Evolutionary conservation across 2,329 filamentous ascomycete species (phyloP).

Genomic region (Cladosporium sphaerospermum): DNA sequence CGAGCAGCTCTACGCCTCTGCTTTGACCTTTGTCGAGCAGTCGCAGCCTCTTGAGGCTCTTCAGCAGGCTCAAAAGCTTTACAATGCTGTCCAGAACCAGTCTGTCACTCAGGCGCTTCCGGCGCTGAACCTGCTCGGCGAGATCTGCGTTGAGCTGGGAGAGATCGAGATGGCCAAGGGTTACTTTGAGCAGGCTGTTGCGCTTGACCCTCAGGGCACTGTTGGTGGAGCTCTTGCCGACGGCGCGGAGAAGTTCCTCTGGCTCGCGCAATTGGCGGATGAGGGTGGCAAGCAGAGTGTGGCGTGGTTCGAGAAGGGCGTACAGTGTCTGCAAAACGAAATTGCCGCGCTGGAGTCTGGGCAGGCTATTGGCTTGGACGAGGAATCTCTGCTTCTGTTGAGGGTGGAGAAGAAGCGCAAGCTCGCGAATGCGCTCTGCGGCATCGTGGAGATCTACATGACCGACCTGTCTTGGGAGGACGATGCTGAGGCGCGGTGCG

Average conservation of each 20-base stretch:
- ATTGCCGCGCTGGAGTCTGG: constrained; percentile 57
- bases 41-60: constrained; percentile 54
- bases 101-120: constrained; percentile 44
- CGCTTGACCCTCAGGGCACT: constrained; percentile 68
- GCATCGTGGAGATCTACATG: constrained; percentile 96
- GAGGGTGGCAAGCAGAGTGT: constrained; percentile 56
- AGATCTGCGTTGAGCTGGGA: constrained; percentile 76
- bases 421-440: constrained; percentile 85
- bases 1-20: constrained; percentile 51
- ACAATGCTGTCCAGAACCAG: constrained; percentile 40
- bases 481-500: constrained; percentile 83
- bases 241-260: constrained; percentile 89
- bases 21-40: constrained; percentile 51
- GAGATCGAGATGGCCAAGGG: constrained; percentile 68
- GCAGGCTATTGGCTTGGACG: constrained; percentile 29
- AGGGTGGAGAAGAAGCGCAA: constrained; percentile 68
- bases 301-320: constrained; percentile 60
- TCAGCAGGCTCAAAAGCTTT: constrained; percentile 47
- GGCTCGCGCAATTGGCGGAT: constrained; percentile 81
- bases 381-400: constrained; percentile 36
- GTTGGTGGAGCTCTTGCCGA: constrained; percentile 67
- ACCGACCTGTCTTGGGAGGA: constrained; percentile 74
- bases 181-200: constrained; percentile 66
- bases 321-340: constrained; percentile 63
- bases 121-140: constrained; percentile 69